phyloP scores from a whole-genome alignment of 2,329 filamentous ascomycete species.

The Neophaeococcomyces mojaviensis region DNA sequence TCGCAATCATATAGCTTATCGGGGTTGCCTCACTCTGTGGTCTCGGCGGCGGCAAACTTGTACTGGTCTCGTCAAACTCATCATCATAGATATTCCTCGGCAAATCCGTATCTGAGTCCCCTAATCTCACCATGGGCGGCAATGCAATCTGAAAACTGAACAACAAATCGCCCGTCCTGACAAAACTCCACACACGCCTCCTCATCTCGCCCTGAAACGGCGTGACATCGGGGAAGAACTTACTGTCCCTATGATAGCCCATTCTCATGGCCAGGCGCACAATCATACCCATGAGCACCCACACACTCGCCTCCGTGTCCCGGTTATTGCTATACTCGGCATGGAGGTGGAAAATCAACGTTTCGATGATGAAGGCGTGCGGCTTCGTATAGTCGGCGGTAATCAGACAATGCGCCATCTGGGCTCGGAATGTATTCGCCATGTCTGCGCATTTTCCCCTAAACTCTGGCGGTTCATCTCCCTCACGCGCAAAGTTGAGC shows the following conservation, averaged over 20 bases:
- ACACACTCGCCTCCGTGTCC: slow-evolving; percentile 54
- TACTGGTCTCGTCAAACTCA: slow-evolving; percentile 53
- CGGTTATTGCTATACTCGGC: slow-evolving; percentile 53
- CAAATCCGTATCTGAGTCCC: slow-evolving; percentile 55
- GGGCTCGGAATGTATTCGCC: slow-evolving; percentile 39
- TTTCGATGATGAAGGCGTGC: slow-evolving; percentile 53
- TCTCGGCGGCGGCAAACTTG: slow-evolving; percentile 49
- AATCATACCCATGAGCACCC: slow-evolving; percentile 54
- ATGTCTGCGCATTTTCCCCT: slow-evolving; percentile 46
- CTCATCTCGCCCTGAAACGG: slow-evolving; percentile 56
- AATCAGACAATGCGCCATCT: slow-evolving; percentile 57
- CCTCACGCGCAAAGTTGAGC: slow-evolving; percentile 54
- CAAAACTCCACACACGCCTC: slow-evolving; percentile 42
- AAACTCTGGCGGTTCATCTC: slow-evolving; percentile 58
- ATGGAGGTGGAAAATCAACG: slow-evolving; percentile 54
- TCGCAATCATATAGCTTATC: slow-evolving; percentile 43
- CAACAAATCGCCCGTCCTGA: slow-evolving; percentile 54
- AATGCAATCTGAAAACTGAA: slow-evolving; percentile 62
- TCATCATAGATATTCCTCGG: slow-evolving; percentile 59
- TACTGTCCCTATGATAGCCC: slow-evolving; percentile 58
- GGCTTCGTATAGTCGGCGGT: slow-evolving; percentile 58
- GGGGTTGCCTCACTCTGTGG: slow-evolving; percentile 54
- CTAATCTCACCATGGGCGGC: slow-evolving; percentile 56
- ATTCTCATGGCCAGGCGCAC: slow-evolving; percentile 58
- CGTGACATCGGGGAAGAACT: slow-evolving; percentile 51